These are phyloP conservation scores for Pestalotiopsis fici DNA, from an alignment of 2,329 filamentous ascomycete species.

Conservation along the genomic window DNA sequence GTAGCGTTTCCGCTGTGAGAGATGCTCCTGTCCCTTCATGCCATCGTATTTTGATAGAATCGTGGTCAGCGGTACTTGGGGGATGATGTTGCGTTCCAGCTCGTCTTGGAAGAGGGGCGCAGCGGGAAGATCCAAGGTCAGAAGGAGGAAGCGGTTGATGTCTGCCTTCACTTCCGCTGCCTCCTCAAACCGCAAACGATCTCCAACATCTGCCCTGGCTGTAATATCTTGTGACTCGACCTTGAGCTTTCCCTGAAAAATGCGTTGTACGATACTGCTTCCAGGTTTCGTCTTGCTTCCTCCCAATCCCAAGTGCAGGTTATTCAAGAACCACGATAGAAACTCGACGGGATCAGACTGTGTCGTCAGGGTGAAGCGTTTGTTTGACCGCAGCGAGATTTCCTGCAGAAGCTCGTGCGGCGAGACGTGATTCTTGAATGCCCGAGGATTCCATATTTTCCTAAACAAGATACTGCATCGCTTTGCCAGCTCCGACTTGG, in stretches of 20 bases:
- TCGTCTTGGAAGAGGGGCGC: slow-evolving; percentile 96
- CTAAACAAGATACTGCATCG: slow-evolving; percentile 87
- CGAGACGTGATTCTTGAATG: slow-evolving; percentile 95
- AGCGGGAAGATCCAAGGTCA: slow-evolving; percentile 89
- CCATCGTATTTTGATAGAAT: slow-evolving; percentile 95
- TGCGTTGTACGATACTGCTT: slow-evolving; percentile 83
- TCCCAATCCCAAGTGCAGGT: slow-evolving; percentile 87
- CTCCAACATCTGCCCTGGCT: slow-evolving; percentile 82
- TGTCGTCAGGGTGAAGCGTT: slow-evolving; percentile 85
- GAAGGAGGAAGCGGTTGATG: slow-evolving; percentile 79
- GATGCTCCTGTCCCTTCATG: slow-evolving; percentile 80
- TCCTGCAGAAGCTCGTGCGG: slow-evolving; percentile 97
- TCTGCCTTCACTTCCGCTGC: slow-evolving; percentile 79
- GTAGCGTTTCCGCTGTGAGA: slow-evolving; percentile 86
- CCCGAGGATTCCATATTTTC: slow-evolving; percentile 97
- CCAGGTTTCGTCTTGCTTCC: slow-evolving; percentile 85
- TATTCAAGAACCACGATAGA: slow-evolving; percentile 95
- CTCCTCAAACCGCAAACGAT: slow-evolving; percentile 91
- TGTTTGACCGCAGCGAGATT: slow-evolving; percentile 84
- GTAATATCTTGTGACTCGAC: slow-evolving; percentile 94
- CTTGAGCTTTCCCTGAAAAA: slow-evolving; percentile 90
- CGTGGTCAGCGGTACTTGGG: slow-evolving; percentile 79
- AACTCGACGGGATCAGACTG: slow-evolving; percentile 98
- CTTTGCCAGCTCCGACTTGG: slow-evolving; percentile 76
- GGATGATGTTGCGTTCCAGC: slow-evolving; percentile 93